Evolutionary conservation across 352 stramenopile genomes (phyloP), one percentile per base, ranked within the genome.

Genomic region (Globisporangium okanoganense): DNA sequence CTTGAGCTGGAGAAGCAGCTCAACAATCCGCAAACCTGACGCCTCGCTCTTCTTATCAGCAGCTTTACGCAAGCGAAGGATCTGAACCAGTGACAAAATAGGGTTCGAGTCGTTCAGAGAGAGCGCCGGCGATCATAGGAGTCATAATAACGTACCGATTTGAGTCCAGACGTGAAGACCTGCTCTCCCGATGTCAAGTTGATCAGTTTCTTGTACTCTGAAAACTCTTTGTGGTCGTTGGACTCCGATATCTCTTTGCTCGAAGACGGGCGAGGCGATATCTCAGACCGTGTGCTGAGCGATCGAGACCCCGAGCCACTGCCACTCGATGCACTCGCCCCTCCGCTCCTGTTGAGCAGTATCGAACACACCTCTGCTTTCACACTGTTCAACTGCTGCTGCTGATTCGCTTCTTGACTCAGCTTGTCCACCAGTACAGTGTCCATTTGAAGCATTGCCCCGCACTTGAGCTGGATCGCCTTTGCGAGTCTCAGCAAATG

Each of bases 391-490:
- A 35, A 36, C 22, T 59, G 60, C 8, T 27, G 29, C 43, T 60
- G 50, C 22, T 52, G 25, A 12, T 3, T 38, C 2, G 25, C 41
- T 31, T 74, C 50, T 43, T 56, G n/a, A 20, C 38, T 59, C 29
- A 79, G 20, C 16, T 44, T 65, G n/a, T 72, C 75, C 53, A 61
- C 58, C 29, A 80, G 43, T 14, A 27, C 24, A n/a, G 67, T 44
- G 47, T 84, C 65, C n/a, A 58, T 60, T 22, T 68, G 64, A 10
- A 84, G 36, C 18, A 69, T 56, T 18, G 61, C 61, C 1, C 56
- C 59, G 20, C 72, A 78, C 51, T 82, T 84, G n/a, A 62, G 59
- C 6, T 67, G 68, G 3, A 84, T 56, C n/a, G 44, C 38, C 45
- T 41, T 71, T 55, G 20, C 35, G 5, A 67, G 20, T 31, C 12